A percentile compares a stretch with the other conserved stretches of the same genome.
Evolutionary conservation across 306 rosid genomes (phyloP).

Genomic region (Cyclanthera cordifolia): DNA sequence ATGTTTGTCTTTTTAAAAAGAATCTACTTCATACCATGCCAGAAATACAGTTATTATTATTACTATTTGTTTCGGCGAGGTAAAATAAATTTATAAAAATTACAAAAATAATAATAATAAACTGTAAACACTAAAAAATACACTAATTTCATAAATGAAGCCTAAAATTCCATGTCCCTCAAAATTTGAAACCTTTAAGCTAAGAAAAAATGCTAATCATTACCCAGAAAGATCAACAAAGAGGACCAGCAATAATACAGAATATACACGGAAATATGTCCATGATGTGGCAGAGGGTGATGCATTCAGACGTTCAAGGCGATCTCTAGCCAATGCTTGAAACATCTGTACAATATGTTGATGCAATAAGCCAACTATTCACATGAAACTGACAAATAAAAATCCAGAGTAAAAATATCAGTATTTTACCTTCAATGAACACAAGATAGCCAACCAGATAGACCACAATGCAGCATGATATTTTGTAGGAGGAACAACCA

Average conservation of each 20-base stretch:
- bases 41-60: too few relatives aligned
- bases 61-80: too few relatives aligned
- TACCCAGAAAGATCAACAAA: constrained; percentile 76
- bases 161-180: neutral
- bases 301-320: constrained; percentile 84
- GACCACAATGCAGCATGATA: constrained; percentile 86
- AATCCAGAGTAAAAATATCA: neutral
- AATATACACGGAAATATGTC: constrained; percentile 86
- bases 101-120: neutral
- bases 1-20: too few relatives aligned
- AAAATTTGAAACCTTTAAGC: neutral
- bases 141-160: neutral
- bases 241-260: constrained; percentile 69
- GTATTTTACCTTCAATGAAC: constrained; percentile 70
- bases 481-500: constrained; percentile 74
- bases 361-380: constrained; percentile 9
- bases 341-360: constrained; percentile 59
- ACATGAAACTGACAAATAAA: neutral
- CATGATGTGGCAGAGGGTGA: constrained; percentile 89
- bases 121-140: neutral
- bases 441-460: constrained; percentile 74
- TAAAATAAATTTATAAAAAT: neutral
- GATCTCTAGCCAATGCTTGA: constrained; percentile 97
- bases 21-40: neutral
- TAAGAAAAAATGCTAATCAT: constrained; percentile 5